phyloP scores from a whole-genome alignment of 129 eudicot genomes.

The Escallonia herrerae region DNA sequence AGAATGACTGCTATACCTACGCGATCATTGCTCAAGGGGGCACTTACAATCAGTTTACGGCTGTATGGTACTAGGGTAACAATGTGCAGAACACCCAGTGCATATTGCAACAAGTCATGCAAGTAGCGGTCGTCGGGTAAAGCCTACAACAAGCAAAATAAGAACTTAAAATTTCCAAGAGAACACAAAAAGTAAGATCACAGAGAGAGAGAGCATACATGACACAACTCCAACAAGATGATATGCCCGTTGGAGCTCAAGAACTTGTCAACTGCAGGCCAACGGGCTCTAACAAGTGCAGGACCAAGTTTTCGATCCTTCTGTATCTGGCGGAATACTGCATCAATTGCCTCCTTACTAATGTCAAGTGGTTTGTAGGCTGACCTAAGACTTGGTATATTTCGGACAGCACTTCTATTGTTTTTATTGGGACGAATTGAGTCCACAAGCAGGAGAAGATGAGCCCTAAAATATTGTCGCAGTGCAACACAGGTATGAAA shows the following conservation, averaged over 20 bases:
- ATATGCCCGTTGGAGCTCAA: conserved; percentile 73
- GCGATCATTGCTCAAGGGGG: conserved; percentile 90
- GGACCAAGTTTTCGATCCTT: conserved; percentile 93
- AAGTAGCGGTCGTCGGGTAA: conserved; percentile 92
- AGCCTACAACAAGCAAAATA: conserved; percentile 47
- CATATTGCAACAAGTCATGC: conserved; percentile 98
- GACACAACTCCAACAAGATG: conserved; percentile 92
- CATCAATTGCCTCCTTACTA: conserved; percentile 92
- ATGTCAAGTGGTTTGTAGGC: conserved; percentile 91
- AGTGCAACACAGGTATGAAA: conserved; percentile 86
- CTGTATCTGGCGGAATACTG: conserved; percentile 77
- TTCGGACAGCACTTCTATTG: conserved; percentile 59
- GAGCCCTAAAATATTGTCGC: conserved; percentile 92
- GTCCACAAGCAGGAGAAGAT: conserved; percentile 77
- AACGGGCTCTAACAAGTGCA: conserved; percentile 71
- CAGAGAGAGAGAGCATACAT: conserved; percentile 32
- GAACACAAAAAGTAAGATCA: background rate
- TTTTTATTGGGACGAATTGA: conserved; percentile 67
- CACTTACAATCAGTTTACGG: conserved; percentile 69
- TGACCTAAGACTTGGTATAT: conserved; percentile 67
- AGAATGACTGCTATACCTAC: conserved; percentile 92
- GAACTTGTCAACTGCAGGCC: conserved; percentile 89
- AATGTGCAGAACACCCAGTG: conserved; percentile 80
- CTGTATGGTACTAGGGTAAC: conserved; percentile 81
- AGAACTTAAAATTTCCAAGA: background rate